Base-by-base conservation (phyloP, 148 eudicot species). In the Amaranthus cruentus region DNA sequence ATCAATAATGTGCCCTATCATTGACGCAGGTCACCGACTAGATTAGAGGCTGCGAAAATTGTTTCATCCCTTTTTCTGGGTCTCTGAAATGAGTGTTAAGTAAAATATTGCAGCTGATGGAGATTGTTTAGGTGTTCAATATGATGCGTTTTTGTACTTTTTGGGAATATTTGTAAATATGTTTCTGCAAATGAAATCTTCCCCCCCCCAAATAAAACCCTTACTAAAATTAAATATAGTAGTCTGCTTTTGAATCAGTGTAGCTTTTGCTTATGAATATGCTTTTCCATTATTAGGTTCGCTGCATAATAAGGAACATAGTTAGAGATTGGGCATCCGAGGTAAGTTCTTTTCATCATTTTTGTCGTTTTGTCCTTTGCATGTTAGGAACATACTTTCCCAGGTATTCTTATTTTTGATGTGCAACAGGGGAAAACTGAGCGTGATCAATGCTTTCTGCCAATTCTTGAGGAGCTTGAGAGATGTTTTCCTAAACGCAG, bases 301-400 rank as follows among this genome's bases (percentile, higher is more conserved):
- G 99, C 50, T 95, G 99, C 85, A 80, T 95, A 70, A 83, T 91
- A 79, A 81, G 97, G 82, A 95, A 95, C 66, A 90, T 95, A 70
- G 97, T 91, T 38, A 83, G 99, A 82, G 99, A 95, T 82, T 95
- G 99, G 99, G 97, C 92, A 46, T 65, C 86, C 64, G 99, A 95
- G 99, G 99, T 95, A 74, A 72, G 77, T 52, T 58, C 64, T 71
- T 69, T 80, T 52, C 66, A 54, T 47, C 28, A 21, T 59, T 59
- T 67, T 53, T 55, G 50, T 49, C 9, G 18, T 61, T 67, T 46
- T 67, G 68, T 63, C 62, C 6, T 78, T 62, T 53, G 63, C 73
- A 42, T 6, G 66, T 67, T 46, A 12, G 56, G n/a, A 48, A 47
- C 52, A 52, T 75, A 18, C 69, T 67, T 75, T 55, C 55, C 67